Conservation (phyloP, 2,329 filamentous ascomycete genomes). For the Paecilomyces fulvus region DNA sequence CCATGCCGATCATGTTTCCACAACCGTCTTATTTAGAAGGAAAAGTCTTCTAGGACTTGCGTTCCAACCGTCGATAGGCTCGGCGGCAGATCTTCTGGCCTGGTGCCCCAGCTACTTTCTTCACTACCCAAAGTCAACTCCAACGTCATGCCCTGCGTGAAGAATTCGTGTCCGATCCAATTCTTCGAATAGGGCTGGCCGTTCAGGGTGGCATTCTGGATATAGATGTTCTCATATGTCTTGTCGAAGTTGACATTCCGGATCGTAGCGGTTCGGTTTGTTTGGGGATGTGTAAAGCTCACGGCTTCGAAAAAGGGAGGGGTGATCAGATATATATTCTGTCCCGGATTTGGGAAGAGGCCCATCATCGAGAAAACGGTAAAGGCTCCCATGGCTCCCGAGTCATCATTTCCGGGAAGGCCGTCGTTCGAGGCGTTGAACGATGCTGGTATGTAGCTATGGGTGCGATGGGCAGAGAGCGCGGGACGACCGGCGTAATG, state of each 20-base stretch:
- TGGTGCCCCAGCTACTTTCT: slow-evolving; percentile 60
- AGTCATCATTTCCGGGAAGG: slow-evolving; percentile 61
- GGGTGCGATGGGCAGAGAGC: slow-evolving; percentile 40
- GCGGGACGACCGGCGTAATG: slow-evolving; percentile 59
- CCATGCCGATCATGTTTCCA: not conserved
- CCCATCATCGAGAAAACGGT: slow-evolving; percentile 59
- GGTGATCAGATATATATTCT: slow-evolving; percentile 59
- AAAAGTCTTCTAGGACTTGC: not conserved
- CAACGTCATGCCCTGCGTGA: slow-evolving; percentile 54
- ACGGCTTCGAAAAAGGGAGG: slow-evolving; percentile 57
- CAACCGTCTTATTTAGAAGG: not conserved
- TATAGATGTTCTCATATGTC: slow-evolving; percentile 48
- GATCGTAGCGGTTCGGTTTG: slow-evolving; percentile 51
- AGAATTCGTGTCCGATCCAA: slow-evolving; percentile 62
- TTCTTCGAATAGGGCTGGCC: slow-evolving; percentile 53
- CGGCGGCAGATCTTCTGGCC: slow-evolving; percentile 53
- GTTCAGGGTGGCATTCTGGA: slow-evolving; percentile 57
- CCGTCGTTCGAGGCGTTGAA: slow-evolving; percentile 51
- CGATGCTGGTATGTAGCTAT: slow-evolving; percentile 54
- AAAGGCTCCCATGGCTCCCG: slow-evolving; percentile 60
- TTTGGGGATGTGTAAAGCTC: slow-evolving; percentile 48
- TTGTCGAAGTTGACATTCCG: slow-evolving; percentile 54
- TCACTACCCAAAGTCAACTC: slow-evolving; percentile 53
- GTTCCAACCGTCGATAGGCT: slow-evolving; percentile 31
- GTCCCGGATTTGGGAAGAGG: slow-evolving; percentile 58